Evolutionary conservation across 2,329 filamentous ascomycete genomes (phyloP).

Genomic region (Talaromyces sp.): DNA sequence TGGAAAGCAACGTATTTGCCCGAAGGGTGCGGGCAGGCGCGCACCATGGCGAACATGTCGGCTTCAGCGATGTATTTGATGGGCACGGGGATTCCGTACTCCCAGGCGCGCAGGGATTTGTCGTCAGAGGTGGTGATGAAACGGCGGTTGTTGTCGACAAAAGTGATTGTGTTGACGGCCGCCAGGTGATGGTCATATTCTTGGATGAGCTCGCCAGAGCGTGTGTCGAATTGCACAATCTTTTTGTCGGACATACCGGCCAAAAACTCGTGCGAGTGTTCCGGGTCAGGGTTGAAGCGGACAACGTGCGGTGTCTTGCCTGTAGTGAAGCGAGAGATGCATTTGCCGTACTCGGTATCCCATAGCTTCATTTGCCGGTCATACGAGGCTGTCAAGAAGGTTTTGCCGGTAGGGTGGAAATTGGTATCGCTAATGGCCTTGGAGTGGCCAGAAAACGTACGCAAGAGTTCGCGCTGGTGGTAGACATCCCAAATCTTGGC

Average conservation of each 20-base stretch:
- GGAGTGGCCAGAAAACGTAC: constrained; percentile 84
- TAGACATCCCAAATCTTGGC: constrained; percentile 95
- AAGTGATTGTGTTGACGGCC: constrained; percentile 96
- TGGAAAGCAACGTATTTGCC: constrained; percentile 95
- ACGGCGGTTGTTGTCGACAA: constrained; percentile 86
- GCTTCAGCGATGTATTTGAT: constrained; percentile 98
- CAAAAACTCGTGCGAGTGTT: constrained; percentile 80
- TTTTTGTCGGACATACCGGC: constrained; percentile 99
- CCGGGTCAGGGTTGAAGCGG: constrained; percentile 78
- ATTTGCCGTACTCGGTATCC: constrained; percentile 93
- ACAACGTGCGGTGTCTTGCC: constrained; percentile 94
- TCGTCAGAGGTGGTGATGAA: constrained; percentile 99
- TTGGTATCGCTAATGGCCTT: constrained; percentile 87
- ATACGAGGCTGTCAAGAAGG: constrained; percentile 87
- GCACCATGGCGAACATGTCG: constrained; percentile 95
- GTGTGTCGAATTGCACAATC: constrained; percentile 92
- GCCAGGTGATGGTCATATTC: constrained; percentile 98
- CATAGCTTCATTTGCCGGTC: constrained; percentile 96
- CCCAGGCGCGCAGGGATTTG: constrained; percentile 93
- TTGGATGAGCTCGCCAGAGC: constrained; percentile 77
- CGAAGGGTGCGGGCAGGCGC: constrained; percentile 74
- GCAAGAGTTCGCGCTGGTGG: constrained; percentile 78
- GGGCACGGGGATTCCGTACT: constrained; percentile 95
- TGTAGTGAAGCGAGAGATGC: constrained; percentile 80
- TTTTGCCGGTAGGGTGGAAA: constrained; percentile 75